Percentiles rank a stretch among this genome's conserved stretches.
These are phyloP conservation scores for Talaromyces amestolkiae DNA, from an alignment of 2,329 filamentous ascomycete species.

Conservation along the genomic window DNA sequence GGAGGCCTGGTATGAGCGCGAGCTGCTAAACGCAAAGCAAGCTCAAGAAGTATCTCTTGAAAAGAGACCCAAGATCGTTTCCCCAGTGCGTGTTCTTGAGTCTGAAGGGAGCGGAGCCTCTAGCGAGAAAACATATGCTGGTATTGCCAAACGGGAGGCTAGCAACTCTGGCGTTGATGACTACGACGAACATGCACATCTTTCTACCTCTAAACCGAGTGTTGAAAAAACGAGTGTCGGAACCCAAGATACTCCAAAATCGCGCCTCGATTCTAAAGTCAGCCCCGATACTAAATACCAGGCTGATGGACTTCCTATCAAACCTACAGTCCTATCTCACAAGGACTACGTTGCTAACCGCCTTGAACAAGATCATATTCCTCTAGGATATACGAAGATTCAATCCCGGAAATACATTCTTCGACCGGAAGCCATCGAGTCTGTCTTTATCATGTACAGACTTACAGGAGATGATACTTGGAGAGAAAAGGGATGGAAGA, in stretches of 20 bases:
- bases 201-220: slow-evolving; percentile 9
- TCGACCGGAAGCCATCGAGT: slow-evolving; percentile 74
- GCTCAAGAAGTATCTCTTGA: slow-evolving; percentile 5
- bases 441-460: slow-evolving; percentile 74
- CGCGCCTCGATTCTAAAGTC: slow-evolving; percentile 15
- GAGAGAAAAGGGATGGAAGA: slow-evolving; percentile 69
- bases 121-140: background rate
- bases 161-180: slow-evolving; percentile 9
- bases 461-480: slow-evolving; percentile 65
- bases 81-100: background rate
- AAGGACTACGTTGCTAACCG: slow-evolving; percentile 39
- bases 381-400: slow-evolving; percentile 43
- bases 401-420: slow-evolving; percentile 40
- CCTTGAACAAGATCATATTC: slow-evolving; percentile 45
- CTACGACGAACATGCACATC: slow-evolving; percentile 18
- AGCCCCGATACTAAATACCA: slow-evolving; percentile 12
- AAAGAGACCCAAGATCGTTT: slow-evolving; percentile 9
- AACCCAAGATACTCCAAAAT: slow-evolving; percentile 4
- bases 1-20: slow-evolving; percentile 27
- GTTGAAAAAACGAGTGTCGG: slow-evolving; percentile 9
- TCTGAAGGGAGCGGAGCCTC: background rate
- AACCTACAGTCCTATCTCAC: slow-evolving; percentile 34
- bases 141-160: background rate
- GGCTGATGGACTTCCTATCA: slow-evolving; percentile 18
- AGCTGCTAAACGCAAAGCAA: slow-evolving; percentile 17